Conservation (phyloP, 176 grass and related monocot genomes). For the Chloris gayana region DNA sequence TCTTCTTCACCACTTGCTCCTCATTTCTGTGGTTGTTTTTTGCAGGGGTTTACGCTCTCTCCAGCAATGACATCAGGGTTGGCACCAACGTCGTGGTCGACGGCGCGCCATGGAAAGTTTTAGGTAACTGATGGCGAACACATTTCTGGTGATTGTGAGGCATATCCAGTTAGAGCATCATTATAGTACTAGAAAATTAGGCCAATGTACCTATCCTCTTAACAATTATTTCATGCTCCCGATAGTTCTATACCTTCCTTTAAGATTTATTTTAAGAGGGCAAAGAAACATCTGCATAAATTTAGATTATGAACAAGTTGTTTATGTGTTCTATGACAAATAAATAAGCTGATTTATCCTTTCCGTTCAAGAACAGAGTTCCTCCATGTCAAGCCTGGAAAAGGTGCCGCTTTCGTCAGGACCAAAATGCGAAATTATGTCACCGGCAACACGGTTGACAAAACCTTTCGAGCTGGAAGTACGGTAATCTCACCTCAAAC, state of each 20-base stretch:
- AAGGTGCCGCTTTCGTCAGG: slow-evolving; percentile 96
- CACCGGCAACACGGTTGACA: slow-evolving; percentile 93
- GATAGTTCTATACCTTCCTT: background rate
- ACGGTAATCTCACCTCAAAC: slow-evolving; percentile 66
- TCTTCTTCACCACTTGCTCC: background rate
- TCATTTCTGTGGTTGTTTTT: background rate
- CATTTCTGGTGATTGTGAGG: background rate
- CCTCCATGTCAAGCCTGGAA: slow-evolving; percentile 97
- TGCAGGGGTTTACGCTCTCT: slow-evolving; percentile 76
- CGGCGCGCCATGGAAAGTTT: slow-evolving; percentile 80
- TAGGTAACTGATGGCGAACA: slow-evolving; percentile 49
- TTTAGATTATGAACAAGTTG: background rate
- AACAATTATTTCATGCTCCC: background rate
- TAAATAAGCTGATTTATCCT: background rate
- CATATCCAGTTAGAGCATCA: background rate
- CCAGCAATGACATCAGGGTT: slow-evolving; percentile 95
- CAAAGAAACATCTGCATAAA: too few relatives aligned
- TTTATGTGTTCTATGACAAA: background rate
- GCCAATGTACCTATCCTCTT: slow-evolving; percentile 7
- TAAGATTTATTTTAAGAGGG: too few relatives aligned
- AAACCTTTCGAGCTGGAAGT: slow-evolving; percentile 99
- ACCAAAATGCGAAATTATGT: slow-evolving; percentile 92
- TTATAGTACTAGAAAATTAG: background rate
- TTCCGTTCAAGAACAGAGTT: slow-evolving; percentile 62
- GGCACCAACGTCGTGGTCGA: slow-evolving; percentile 85